These are phyloP conservation scores for Bonnemaisonia californica DNA, from an alignment of 31 red algal genomes.

Conservation along the genomic window DNA sequence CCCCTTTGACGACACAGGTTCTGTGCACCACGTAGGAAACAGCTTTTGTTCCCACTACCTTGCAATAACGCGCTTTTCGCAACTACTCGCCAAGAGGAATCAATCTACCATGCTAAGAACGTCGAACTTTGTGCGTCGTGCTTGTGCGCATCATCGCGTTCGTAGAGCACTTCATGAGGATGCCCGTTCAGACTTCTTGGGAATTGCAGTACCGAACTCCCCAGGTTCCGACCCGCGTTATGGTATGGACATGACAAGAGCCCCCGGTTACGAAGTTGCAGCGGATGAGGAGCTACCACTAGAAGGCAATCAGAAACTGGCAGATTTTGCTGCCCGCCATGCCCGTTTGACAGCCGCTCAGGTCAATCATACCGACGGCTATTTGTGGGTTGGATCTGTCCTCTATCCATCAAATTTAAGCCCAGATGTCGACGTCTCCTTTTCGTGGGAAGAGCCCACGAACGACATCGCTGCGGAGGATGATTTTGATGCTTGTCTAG, in stretches of 20 bases:
- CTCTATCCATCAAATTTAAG: constrained; percentile 47
- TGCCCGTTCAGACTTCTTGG: constrained; percentile 58
- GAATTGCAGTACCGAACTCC: constrained; percentile 35
- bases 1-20: too few relatives aligned
- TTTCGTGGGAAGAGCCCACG: constrained; percentile 62
- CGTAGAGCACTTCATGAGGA: constrained; percentile 62
- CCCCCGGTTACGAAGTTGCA: constrained; percentile 70
- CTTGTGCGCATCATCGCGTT: constrained; percentile 26
- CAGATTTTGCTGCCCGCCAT: constrained; percentile 72
- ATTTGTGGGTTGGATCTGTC: constrained; percentile 69
- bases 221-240: constrained; percentile 52
- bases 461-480: constrained; percentile 35
- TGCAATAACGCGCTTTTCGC: too few relatives aligned
- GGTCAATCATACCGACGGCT: constrained; percentile 39
- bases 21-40: too few relatives aligned
- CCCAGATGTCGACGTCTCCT: constrained; percentile 45
- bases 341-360: constrained; percentile 56
- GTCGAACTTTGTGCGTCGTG: constrained; percentile 45
- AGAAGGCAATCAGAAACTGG: constrained; percentile 63
- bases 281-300: constrained; percentile 67
- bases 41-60: too few relatives aligned
- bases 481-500: constrained; percentile 13
- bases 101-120: constrained; percentile 22
- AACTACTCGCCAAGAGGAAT: too few relatives aligned
- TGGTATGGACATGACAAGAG: constrained; percentile 77